These are phyloP conservation scores for Suillus lakei DNA, from an alignment of 768 basidiomycete species.

Conservation along the genomic window DNA sequence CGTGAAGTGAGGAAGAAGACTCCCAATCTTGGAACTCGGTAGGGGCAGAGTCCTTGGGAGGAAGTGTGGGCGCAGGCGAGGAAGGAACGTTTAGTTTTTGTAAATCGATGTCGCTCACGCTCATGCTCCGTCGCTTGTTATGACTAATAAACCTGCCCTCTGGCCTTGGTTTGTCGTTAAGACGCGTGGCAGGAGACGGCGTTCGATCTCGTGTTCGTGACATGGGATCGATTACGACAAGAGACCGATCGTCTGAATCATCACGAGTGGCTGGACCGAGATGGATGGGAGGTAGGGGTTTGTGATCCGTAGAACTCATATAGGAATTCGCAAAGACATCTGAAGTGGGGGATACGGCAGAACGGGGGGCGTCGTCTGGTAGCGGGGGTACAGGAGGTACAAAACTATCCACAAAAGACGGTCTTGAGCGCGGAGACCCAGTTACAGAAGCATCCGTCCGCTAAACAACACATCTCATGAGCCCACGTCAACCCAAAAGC, in stretches of 20 bases:
- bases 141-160: constrained; percentile 35
- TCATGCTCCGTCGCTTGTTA: constrained; percentile 72
- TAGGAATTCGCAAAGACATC: constrained; percentile 54
- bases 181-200: constrained; percentile 35
- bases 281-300: constrained; percentile 69
- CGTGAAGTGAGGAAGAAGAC: constrained; percentile 51
- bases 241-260: constrained; percentile 57
- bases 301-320: constrained; percentile 45
- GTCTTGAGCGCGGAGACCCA: constrained; percentile 26
- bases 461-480: constrained; percentile 33
- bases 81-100: constrained; percentile 47
- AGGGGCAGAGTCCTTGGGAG: constrained; percentile 33
- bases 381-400: constrained; percentile 50
- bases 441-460: constrained; percentile 56
- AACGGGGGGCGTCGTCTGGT: constrained; percentile 48
- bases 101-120: constrained; percentile 67
- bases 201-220: constrained; percentile 42
- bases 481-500: background rate
- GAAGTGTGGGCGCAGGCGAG: constrained; percentile 41
- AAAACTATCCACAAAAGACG: constrained; percentile 41
- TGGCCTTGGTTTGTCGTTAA: constrained; percentile 29
- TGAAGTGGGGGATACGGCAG: constrained; percentile 48
- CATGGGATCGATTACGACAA: constrained; percentile 59
- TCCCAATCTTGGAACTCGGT: constrained; percentile 44
- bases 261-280: constrained; percentile 41